Evolutionary conservation across 2,329 filamentous ascomycete species (phyloP), one percentile per base, ranked within the genome.

Genomic region (Penicillium sp.): DNA sequence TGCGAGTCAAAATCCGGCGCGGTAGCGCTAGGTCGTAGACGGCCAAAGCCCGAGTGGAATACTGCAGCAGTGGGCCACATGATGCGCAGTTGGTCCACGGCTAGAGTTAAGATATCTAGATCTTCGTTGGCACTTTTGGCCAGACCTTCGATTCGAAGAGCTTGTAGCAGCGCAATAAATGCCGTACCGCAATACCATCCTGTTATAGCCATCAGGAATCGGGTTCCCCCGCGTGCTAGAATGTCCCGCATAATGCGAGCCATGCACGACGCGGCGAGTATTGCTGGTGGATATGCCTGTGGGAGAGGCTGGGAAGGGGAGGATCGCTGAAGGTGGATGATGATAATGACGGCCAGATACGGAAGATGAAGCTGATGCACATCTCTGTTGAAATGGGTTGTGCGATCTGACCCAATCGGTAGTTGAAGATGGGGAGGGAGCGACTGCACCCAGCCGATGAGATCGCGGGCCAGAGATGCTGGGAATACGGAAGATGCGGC

Each of bases 101-200:
- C 68, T 4, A 71, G 55, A 10, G 61, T 64, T 2, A 77, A 63
- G 9, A 74, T 67, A 33, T 73, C 67, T 13, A 77, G 62, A 31
- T 74, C 70, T 23, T 72, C 69, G 19, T 74, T 70, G 12, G 70
- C 75, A 7, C 68, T 67, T 35, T 63, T 61, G 0, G 69, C 65
- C 4, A 77, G 62, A 9, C 64, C 56, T 6, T 69, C 62, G n/a
- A 77, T 67, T 13, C 67, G 66, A n/a, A 68, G 67, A 2, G 75
- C 76, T 45, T 79, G 75, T 0, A 79, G 58, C 0, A 80, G 62
- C 0, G 77, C 73, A 15, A 79, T 72, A 25, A 79, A 75, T 0
- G 77, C 76, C 1, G 75, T 77, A 0, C 73, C 73, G n/a, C 69
- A 68, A 47, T 80, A 77, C 77, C 77, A 80, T 38, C 75, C 76